Evolutionary conservation across 2,329 filamentous ascomycete genomes (phyloP), one percentile per base, ranked within the genome.

Genomic region (Chalaropsis ovoidea): DNA sequence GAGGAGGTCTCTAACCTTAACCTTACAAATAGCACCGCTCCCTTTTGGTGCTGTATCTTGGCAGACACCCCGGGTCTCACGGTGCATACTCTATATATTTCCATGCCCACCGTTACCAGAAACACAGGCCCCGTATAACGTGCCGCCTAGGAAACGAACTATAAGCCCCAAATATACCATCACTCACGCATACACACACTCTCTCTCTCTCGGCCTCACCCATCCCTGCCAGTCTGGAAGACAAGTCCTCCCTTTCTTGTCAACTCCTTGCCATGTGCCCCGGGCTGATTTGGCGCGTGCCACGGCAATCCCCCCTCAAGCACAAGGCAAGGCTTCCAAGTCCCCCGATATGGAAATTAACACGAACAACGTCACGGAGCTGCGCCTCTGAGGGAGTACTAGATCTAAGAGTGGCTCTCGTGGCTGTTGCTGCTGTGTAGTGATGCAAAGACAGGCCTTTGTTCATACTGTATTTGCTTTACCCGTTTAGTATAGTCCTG

Each of bases 241-340:
- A 58, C 27, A 58, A 58, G 11, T 39, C 27, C 31, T 22, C 54
- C 54, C 24, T 58, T 35, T 58, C 31, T 58, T n/a, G 10, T n/a
- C 13, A 31, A 19, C 31, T 58, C 54, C 31, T 58, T 17, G 31
- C 54, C 54, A 58, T 58, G 27, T 58, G 54, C 31, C 17, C 54
- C 17, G 13, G 27, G 54, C 54, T 39, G 27, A 58, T 39, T 35
- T 58, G 31, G 27, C 54, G 54, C 54, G 54, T 58, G 54, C 54
- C 54, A 58, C 27, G 17, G 24, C 27, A 58, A 35, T n/a, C 54
- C 27, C 54, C 31, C 54, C 31, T 58, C 31, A 39, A n/a, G 47
- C 31, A 35, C 54, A 58, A 58, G 8, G 31, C 54, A n/a, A 58
- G 54, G 54, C 54, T 58, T 4, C 54, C 31, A 58, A 35, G 31